A percentile compares a stretch with the other conserved stretches of the same genome.
Evolutionary conservation across 2,329 filamentous ascomycete species (phyloP).

Genomic region (Fusarium stilboides): DNA sequence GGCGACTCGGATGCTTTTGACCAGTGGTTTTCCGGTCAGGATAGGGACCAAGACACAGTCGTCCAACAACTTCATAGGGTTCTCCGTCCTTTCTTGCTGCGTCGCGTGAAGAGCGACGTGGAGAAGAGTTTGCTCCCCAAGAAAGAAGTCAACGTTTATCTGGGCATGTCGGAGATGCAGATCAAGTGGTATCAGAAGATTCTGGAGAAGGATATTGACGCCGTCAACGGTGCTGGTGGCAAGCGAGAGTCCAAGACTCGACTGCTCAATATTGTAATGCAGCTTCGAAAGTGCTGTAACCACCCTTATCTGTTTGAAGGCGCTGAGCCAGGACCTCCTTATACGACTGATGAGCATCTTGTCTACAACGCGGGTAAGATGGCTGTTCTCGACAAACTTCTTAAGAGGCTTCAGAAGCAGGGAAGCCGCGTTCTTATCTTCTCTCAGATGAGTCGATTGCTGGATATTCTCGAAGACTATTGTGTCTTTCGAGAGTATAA

Average conservation of each 20-base stretch:
- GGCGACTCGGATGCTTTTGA: constrained; percentile 97
- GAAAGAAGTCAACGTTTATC: constrained; percentile 96
- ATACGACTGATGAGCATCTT: constrained; percentile 97
- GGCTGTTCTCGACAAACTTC: constrained; percentile 93
- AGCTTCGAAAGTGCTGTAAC: constrained; percentile 98
- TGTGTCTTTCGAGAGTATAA: constrained; percentile 95
- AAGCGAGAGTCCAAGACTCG: constrained; percentile 98
- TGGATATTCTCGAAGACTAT: constrained; percentile 98
- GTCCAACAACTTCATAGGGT: constrained; percentile 97
- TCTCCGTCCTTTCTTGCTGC: constrained; percentile 91
- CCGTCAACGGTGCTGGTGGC: constrained; percentile 94
- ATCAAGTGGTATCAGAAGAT: constrained; percentile 99
- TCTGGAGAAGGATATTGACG: constrained; percentile 98
- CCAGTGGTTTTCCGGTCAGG: constrained; percentile 95
- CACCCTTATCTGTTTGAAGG: constrained; percentile 98
- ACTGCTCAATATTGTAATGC: constrained; percentile 98
- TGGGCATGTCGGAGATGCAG: constrained; percentile 99
- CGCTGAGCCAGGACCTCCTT: constrained; percentile 95
- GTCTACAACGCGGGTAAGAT: constrained; percentile 97
- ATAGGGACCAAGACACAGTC: constrained; percentile 92
- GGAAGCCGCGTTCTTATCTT: constrained; percentile 98
- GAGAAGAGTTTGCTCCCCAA: constrained; percentile 98
- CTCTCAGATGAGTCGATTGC: constrained; percentile 97
- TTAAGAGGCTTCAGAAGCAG: constrained; percentile 85
- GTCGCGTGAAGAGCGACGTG: constrained; percentile 96